Evolutionary conservation across 2,329 filamentous ascomycete species (phyloP).

Genomic region (Sodiomyces alkalinus): DNA sequence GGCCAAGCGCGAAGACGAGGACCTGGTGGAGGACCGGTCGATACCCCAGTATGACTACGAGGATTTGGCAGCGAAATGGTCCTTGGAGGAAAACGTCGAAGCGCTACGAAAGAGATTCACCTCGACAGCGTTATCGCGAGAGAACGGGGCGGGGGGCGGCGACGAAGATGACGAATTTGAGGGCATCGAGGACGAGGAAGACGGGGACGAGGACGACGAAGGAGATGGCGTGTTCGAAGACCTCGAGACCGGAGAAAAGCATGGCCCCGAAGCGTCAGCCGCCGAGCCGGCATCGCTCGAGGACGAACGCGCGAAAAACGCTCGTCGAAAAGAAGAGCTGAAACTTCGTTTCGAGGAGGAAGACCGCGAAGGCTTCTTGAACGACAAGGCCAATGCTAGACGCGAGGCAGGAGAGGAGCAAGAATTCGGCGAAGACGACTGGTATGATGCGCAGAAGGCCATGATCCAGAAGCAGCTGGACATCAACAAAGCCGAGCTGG

Average conservation of each 20-base stretch:
- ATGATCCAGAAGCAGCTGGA: slow-evolving; percentile 88
- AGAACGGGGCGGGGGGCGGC: slow-evolving; percentile 24
- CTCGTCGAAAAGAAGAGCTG: slow-evolving; percentile 83
- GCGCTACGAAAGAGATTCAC: slow-evolving; percentile 62
- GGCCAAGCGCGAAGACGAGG: slow-evolving; percentile 48
- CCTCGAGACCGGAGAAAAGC: slow-evolving; percentile 59
- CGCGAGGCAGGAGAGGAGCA: slow-evolving; percentile 53
- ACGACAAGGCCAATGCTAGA: slow-evolving; percentile 68
- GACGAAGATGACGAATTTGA: slow-evolving; percentile 35
- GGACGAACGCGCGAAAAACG: slow-evolving; percentile 80
- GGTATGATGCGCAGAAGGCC: slow-evolving; percentile 96
- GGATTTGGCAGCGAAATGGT: slow-evolving; percentile 74
- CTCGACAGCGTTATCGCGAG: slow-evolving; percentile 37
- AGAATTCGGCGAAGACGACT: slow-evolving; percentile 92
- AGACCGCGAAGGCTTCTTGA: slow-evolving; percentile 88
- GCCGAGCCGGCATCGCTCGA: slow-evolving; percentile 44
- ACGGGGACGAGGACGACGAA: slow-evolving; percentile 30
- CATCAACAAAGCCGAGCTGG: slow-evolving; percentile 92
- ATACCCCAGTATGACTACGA: slow-evolving; percentile 71
- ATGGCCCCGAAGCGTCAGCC: slow-evolving; percentile 20
- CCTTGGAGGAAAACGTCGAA: slow-evolving; percentile 61
- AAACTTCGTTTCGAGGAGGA: slow-evolving; percentile 93
- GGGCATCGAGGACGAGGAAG: slow-evolving; percentile 36
- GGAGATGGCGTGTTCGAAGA: slow-evolving; percentile 46
- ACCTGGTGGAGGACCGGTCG: slow-evolving; percentile 62